Evolutionary conservation across 768 basidiomycete genomes (phyloP), one percentile per base, ranked within the genome.

Genomic region (Polyporus arcularius): DNA sequence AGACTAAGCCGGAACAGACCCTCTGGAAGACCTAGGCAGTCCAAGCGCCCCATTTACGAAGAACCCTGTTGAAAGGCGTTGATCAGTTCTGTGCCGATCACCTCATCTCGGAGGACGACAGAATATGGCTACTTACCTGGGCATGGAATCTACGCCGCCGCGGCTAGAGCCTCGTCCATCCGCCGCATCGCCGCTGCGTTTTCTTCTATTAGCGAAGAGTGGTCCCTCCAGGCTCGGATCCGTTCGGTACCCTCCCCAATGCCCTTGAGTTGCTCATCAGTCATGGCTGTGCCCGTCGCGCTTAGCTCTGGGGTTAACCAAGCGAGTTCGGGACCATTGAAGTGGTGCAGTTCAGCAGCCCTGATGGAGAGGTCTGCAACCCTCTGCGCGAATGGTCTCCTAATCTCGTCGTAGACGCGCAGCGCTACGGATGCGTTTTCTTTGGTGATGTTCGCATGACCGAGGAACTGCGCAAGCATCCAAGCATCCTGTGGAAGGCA

Each of bases 351-450:
- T 16, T 59, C 28, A 2, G 73, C 73, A 0, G 58, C 47, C 35
- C 57, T 30, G 14, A 15, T 16, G 18, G 58, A 55, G 6, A 18
- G 52, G 21, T 46, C 49, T 14, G 65, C 60, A 38, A 76, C 51
- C 11, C 12, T 9, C 40, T 75, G 70, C 2, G 68, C 65, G 32
- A 71, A 67, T 16, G 76, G 73, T 10, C 71, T 66, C 16, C 76
- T 72, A 14, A 71, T 58, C 9, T 62, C 45, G 57, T 77, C 70
- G 52, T 76, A 78, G 11, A 54, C 64, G 21, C 66, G 62, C 26
- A 78, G 61, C 4, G 71, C 72, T 1, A 65, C 49, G 0, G 42
- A 8, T 0, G 78, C 60, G 30, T 71, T 74, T 4, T 53, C 57
- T 2, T 12, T 46, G 31, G 68, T 64, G 8, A 72, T 68, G 1